phyloP scores from a whole-genome alignment of 768 basidiomycete species.

The Podaxis sp. region DNA sequence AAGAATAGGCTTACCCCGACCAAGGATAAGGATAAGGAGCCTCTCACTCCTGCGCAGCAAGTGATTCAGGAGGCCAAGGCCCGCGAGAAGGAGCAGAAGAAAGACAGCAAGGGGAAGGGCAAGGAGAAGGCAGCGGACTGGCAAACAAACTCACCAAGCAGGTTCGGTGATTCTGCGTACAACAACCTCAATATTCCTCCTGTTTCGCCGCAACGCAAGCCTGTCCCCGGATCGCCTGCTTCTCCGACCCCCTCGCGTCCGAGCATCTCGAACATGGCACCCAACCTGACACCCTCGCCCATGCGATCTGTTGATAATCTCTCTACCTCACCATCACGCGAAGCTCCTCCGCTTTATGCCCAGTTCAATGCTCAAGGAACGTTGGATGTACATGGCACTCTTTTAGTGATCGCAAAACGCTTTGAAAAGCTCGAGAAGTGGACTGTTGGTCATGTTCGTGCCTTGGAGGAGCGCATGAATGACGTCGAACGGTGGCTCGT shows the following conservation, averaged over 20 bases:
- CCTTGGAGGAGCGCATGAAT: slow-evolving; percentile 87
- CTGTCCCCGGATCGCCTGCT: slow-evolving; percentile 53
- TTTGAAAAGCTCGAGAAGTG: slow-evolving; percentile 91
- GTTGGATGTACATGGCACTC: slow-evolving; percentile 72
- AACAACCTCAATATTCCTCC: slow-evolving; percentile 54
- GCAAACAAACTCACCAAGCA: slow-evolving; percentile 53
- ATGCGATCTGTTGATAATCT: slow-evolving; percentile 49
- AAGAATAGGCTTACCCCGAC: slow-evolving; percentile 78
- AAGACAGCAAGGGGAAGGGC: slow-evolving; percentile 45
- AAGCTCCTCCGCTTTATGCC: slow-evolving; percentile 72
- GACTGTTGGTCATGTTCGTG: slow-evolving; percentile 86
- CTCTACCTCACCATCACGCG: slow-evolving; percentile 50
- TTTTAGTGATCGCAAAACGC: slow-evolving; percentile 72
- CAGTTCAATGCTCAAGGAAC: slow-evolving; percentile 72
- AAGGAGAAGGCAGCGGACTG: slow-evolving; percentile 46
- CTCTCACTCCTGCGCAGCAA: slow-evolving; percentile 83
- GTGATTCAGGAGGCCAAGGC: slow-evolving; percentile 74
- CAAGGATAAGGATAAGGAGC: slow-evolving; percentile 68
- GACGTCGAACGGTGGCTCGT: slow-evolving; percentile 91
- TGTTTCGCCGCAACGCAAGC: slow-evolving; percentile 42
- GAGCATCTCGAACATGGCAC: slow-evolving; percentile 44
- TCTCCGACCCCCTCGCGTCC: slow-evolving; percentile 68
- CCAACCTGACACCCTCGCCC: slow-evolving; percentile 65
- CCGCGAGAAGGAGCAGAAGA: slow-evolving; percentile 59
- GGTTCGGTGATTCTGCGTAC: slow-evolving; percentile 57